Base-by-base conservation (phyloP, 345 rosid genomes). In the Syzygium oleosum region DNA sequence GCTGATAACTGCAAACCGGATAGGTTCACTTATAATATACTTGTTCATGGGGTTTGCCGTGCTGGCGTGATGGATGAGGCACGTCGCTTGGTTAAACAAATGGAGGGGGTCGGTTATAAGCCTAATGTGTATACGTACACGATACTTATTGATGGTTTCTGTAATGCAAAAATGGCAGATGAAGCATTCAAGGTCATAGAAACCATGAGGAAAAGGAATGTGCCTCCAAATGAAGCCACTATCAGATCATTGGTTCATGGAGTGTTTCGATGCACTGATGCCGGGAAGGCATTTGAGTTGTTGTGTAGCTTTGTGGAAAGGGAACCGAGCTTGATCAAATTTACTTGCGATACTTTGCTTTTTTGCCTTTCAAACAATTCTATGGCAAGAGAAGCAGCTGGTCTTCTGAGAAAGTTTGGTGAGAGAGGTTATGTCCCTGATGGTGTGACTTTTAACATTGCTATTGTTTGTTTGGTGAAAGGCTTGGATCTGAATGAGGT, bases 11-110 rank as follows among this genome's bases (percentile, higher is more conserved):
- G 99, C 87, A 94, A 91, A 85, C 97, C 99, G 1, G 99, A 96
- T 89, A 92, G 95, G 91, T 96, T 97, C 90, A 97, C 99, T 10
- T 96, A 97, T 87, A 97, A 97, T 84, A 94, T 94, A 86, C 99
- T 96, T 80, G 90, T 95, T 53, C 97, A 97, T 91, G 99, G 99
- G 85, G 98, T 96, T 88, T 96, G 99, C 88, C 92, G 89, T 91
- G 91, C 89, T 11, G 99, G 99, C 73, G 95, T 96, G 84, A 89
- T 95, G 89, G 98, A 96, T 59, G 99, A 97, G 91, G 99, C 96
- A 3, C 88, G 94, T 87, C 95, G 98, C 34, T 90, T 97, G 90
- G 93, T 95, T 43, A 97, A 94, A 88, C 99, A 96, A 92, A 95
- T 97, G 99, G 99, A 96, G 87, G 91, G 89, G 15, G 84, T 89